Conservation (phyloP, 495 filamentous ascomycete species). For the Aspergillus diversus region DNA sequence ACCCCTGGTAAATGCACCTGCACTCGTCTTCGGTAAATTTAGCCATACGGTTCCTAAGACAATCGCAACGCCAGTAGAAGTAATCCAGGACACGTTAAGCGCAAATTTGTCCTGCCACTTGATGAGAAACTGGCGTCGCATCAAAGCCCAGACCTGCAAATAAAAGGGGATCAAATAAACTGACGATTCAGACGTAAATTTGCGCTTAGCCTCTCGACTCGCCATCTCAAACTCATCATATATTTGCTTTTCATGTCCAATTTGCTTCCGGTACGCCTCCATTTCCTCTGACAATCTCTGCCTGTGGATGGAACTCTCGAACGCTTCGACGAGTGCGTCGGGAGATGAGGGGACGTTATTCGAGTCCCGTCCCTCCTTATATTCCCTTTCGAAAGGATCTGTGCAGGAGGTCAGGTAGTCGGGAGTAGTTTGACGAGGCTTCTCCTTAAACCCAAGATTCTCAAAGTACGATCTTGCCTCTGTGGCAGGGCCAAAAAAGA, state of each 20-base stretch:
- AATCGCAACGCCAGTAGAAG: constrained; percentile 74
- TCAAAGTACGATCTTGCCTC: constrained; percentile 82
- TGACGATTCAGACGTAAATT: constrained; percentile 64
- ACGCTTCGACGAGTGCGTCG: constrained; percentile 66
- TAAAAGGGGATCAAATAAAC: constrained; percentile 83
- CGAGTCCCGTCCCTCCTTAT: constrained; percentile 62
- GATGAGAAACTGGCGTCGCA: constrained; percentile 80
- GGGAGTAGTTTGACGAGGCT: constrained; percentile 81
- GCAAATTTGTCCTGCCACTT: constrained; percentile 85
- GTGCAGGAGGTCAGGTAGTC: constrained; percentile 88
- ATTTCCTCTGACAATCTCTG: constrained; percentile 66
- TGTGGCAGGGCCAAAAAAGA: constrained; percentile 75
- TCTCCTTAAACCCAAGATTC: constrained; percentile 74
- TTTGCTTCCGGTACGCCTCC: constrained; percentile 60
- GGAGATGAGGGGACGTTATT: constrained; percentile 69
- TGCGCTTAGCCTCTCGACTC: constrained; percentile 74
- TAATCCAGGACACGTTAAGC: constrained; percentile 74
- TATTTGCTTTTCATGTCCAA: constrained; percentile 64
- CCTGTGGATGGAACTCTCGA: constrained; percentile 63
- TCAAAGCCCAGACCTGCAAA: constrained; percentile 78
- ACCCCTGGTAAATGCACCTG: constrained; percentile 75
- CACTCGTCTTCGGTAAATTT: constrained; percentile 64
- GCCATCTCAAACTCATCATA: constrained; percentile 79
- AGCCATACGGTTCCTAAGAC: constrained; percentile 80
- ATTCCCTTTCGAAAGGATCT: constrained; percentile 80